Evolutionary conservation across 495 filamentous ascomycete species (phyloP).

Genomic region (Penicillium bovifimosum): DNA sequence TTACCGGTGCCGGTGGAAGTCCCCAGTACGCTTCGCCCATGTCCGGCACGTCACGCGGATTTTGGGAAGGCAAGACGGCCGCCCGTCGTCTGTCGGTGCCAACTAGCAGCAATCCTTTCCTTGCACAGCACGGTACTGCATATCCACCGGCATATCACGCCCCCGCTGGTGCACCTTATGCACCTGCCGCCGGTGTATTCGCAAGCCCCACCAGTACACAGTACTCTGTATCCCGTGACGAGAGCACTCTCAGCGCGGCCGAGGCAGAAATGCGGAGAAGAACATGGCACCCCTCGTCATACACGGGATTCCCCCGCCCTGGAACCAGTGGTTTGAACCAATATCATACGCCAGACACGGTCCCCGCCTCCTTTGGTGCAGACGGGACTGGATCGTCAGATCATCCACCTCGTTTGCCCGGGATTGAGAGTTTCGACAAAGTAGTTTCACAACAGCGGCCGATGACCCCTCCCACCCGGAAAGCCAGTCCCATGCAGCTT

Average conservation of each 20-base stretch:
- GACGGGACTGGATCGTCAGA: slow-evolving; percentile 44
- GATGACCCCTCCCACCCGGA: slow-evolving; percentile 56
- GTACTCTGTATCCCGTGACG: slow-evolving; percentile 59
- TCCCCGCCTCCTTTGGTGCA: slow-evolving; percentile 45
- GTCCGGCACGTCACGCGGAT: slow-evolving; percentile 58
- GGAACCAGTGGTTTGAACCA: slow-evolving; percentile 55
- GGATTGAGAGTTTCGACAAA: slow-evolving; percentile 86
- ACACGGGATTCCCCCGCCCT: slow-evolving; percentile 51
- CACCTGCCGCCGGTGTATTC: slow-evolving; percentile 54
- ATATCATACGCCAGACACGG: slow-evolving; percentile 57
- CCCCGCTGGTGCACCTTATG: slow-evolving; percentile 42
- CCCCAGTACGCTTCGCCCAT: slow-evolving; percentile 71
- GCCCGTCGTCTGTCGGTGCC: slow-evolving; percentile 78
- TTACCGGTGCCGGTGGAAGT: slow-evolving; percentile 66
- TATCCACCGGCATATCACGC: slow-evolving; percentile 53
- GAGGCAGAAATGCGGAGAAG: slow-evolving; percentile 76
- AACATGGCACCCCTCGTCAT: slow-evolving; percentile 86
- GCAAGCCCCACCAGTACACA: slow-evolving; percentile 67
- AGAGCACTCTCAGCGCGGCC: slow-evolving; percentile 52
- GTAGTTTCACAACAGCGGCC: slow-evolving; percentile 52
- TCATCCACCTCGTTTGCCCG: slow-evolving; percentile 63
- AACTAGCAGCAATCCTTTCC: slow-evolving; percentile 67
- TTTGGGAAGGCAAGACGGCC: slow-evolving; percentile 66
- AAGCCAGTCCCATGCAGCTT: slow-evolving; percentile 63
- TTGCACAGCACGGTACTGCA: slow-evolving; percentile 53